Base-by-base conservation (phyloP, 306 rosid species). In the Dryas alaskensis region DNA sequence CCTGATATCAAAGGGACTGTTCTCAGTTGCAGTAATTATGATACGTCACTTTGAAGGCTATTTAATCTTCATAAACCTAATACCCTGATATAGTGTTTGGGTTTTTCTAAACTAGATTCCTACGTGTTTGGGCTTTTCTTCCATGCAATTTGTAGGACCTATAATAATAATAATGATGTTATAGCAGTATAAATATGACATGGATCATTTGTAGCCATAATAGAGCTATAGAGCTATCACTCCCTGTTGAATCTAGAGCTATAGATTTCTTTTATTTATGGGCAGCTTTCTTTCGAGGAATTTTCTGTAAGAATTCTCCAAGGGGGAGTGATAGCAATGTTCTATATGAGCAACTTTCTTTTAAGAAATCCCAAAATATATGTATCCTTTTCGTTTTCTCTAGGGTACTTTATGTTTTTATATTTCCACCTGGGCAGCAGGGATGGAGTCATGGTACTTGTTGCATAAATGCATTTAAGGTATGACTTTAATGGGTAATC, bases 1-100 rank as follows among this genome's bases (percentile, higher is more conserved):
- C 63, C 57, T 14, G 25, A 74, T 10, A 47, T 39, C 59, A 40
- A 39, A 62, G 53, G 16, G 67, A 53, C 55, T 61, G 13, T 62
- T 46, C 44, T 65, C 25, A 3, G 27, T 19, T 64, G 53, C 43
- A 40, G 8, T 31, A 61, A 8, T 71, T 78, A 71, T 11, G 37
- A 40, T 75, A 12, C 42, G 2, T 61, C 19, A 3, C 17, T 49
- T 43, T 48, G 27, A 59, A 10, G 10, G 8, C 62, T 3, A 10
- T 8, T 65, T 64, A 1, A 55, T 37, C 7, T 58, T 17, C 40
- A 5, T 7, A 52, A 40, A 42, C 7, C 4, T 19, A 22, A 59
- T 43, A 49, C 51, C 14, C 10, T 46, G 11, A 4, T 19, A 10
- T 42, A 37, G 39, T 17, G 60, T 27, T 48, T 60, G 10, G 44